Evolutionary conservation across 1,284 basidiomycete genomes (phyloP).

Genomic region (Sphaerobolus stellatus): DNA sequence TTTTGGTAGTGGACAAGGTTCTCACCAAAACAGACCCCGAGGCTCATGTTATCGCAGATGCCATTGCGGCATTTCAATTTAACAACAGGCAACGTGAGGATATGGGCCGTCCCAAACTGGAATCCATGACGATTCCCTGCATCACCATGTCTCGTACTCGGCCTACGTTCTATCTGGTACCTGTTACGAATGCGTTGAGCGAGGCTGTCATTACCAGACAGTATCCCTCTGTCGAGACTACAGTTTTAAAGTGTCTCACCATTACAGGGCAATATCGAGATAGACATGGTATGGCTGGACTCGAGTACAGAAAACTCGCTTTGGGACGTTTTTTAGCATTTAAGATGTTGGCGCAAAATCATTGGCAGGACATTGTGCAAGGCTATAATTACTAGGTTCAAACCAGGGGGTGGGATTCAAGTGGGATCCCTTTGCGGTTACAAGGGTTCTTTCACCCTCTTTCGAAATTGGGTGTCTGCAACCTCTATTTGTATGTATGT

Average conservation of each 20-base stretch:
- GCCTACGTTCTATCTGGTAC: conserved; percentile 25
- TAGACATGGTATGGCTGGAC: not conserved
- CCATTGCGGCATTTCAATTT: conserved; percentile 29
- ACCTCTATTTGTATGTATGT: too few relatives aligned
- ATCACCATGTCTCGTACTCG: conserved; percentile 26
- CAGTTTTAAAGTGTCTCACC: conserved; percentile 13
- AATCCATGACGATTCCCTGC: conserved; percentile 26
- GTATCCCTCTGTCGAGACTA: conserved; percentile 8
- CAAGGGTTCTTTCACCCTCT: too few relatives aligned
- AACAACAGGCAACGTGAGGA: conserved; percentile 24
- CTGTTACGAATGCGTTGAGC: conserved; percentile 21
- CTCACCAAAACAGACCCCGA: conserved; percentile 17
- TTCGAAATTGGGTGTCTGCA: too few relatives aligned
- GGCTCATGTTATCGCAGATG: conserved; percentile 28
- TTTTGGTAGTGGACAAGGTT: not conserved
- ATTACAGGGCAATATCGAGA: not conserved
- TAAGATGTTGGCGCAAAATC: not conserved
- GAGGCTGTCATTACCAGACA: conserved; percentile 17
- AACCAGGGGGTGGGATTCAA: too few relatives aligned
- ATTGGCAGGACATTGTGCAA: too few relatives aligned
- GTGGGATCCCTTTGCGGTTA: too few relatives aligned
- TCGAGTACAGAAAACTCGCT: not conserved
- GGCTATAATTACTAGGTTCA: too few relatives aligned
- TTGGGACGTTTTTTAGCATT: not conserved
- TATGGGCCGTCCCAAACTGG: conserved; percentile 15